These are phyloP conservation scores for Ligustrum vulgare DNA, from an alignment of 257 asterid genomes.

Conservation along the genomic window DNA sequence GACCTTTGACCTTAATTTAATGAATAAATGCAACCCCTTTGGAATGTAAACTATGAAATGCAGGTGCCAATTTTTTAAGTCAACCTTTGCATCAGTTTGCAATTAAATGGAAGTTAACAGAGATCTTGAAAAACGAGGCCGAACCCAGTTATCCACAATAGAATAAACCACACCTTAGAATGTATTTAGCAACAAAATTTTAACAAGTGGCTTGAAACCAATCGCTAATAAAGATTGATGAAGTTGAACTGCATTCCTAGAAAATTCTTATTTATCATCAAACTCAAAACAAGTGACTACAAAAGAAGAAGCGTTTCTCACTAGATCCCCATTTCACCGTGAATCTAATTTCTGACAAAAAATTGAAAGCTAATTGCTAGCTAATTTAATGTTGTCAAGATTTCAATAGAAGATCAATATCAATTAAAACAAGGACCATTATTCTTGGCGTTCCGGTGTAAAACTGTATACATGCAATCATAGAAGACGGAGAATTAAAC, in stretches of 20 bases:
- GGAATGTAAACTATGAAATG: constrained; percentile 5
- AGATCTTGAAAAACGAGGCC: not conserved
- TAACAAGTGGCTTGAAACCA: not conserved
- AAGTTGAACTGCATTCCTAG: not conserved
- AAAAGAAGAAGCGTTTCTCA: not conserved
- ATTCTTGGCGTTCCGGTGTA: not conserved
- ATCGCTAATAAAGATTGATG: not conserved
- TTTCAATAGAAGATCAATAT: not conserved
- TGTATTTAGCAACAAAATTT: not conserved
- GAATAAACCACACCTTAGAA: not conserved
- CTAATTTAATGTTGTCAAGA: not conserved
- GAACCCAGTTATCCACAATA: not conserved
- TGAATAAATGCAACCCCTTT: not conserved
- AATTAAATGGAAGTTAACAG: not conserved
- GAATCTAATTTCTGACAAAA: not conserved
- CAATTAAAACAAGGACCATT: not conserved
- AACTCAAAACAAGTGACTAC: not conserved
- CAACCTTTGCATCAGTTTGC: not conserved
- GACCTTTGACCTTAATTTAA: not conserved
- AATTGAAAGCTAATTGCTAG: not conserved
- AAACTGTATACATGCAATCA: not conserved
- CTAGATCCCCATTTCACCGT: not conserved
- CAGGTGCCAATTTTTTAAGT: not conserved
- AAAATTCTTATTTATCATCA: not conserved
- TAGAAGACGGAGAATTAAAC: not conserved